Base-by-base conservation (phyloP, 345 rosid species). In the Excoecaria agallocha region DNA sequence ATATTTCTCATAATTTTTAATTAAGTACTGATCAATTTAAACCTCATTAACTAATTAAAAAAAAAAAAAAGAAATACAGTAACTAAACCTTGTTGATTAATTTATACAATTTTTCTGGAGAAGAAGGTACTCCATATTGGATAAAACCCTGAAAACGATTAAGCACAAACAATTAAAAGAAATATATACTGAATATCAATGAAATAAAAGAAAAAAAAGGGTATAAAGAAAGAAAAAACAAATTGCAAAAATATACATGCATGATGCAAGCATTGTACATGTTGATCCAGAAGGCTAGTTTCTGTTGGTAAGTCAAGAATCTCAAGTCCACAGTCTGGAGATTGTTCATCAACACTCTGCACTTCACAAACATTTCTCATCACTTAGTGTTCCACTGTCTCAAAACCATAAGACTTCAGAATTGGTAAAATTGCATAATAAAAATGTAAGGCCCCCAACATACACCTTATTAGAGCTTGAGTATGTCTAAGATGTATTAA, bases 271-370 rank as follows among this genome's bases (percentile, higher is more conserved):
- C 97, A 82, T 94, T 94, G 91, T 91, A 89, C 91, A 89, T 89
- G 92, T 94, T 94, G 93, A 94, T 87, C 98, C 98, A 94, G 82
- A 94, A 94, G 22, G 98, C 98, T 71, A 91, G 83, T 82, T 92
- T 94, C 82, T 94, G 98, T 69, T 85, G 93, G 74, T 65, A 75
- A 41, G 80, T 90, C 87, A 92, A 76, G 70, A 82, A 85, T 79
- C 84, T 81, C 77, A 87, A 77, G 46, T 94, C 95, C 76, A 88
- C 91, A 0, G 85, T 83, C 86, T 89, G 89, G 64, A 94, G 89
- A 84, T 87, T 89, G 80, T 79, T 82, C 90, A 91, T 87, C 45
- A 94, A 76, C 12, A 88, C 83, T 88, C 98, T 92, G 91, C 60
- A 83, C 54, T 58, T 67, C 63, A 62, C 51, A 66, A 24, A 49